Percentiles rank a stretch among this genome's conserved stretches.
These are phyloP conservation scores for Pyrenochaeta sp. DNA, from an alignment of 2,329 filamentous ascomycete genomes.

Conservation along the genomic window DNA sequence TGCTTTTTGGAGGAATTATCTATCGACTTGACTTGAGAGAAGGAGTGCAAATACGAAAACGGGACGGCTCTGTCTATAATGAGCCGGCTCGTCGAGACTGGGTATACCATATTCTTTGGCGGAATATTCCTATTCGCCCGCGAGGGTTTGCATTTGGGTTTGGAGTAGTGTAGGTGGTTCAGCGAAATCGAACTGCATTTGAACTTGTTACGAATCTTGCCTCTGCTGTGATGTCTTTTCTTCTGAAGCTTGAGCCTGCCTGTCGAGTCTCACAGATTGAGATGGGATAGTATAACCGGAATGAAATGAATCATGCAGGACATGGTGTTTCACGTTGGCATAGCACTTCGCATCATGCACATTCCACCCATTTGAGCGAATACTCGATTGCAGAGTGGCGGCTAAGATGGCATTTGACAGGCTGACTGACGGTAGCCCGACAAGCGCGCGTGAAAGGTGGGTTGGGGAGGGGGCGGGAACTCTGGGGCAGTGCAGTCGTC, in stretches of 20 bases:
- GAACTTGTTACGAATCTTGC: constrained; percentile 3
- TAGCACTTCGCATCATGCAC: no score
- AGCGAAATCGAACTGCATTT: constrained; percentile 28
- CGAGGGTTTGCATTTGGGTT: constrained; percentile 11
- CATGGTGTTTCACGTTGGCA: no score
- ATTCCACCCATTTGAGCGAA: no score
- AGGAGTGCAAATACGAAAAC: constrained; percentile 23
- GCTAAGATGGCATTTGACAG: no score
- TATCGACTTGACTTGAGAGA: constrained; percentile 32
- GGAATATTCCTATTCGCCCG: constrained; percentile 29
- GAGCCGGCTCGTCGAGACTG: constrained; percentile 11
- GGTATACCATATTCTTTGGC: constrained; percentile 41
- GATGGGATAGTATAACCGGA: no score
- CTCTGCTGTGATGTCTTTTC: not conserved
- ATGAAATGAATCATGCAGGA: no score
- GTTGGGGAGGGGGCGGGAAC: not conserved
- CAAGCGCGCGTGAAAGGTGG: constrained; percentile 8
- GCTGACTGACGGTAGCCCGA: no score
- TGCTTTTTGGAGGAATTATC: constrained; percentile 41
- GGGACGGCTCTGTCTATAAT: constrained; percentile 8
- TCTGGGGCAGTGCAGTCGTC: constrained; percentile 3
- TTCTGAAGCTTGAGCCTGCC: not conserved
- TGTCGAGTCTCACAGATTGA: no score
- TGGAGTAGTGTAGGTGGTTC: constrained; percentile 20
- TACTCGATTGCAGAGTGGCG: no score